These are phyloP conservation scores for Erythrophleum ivorense DNA, from an alignment of 331 rosid species.

Conservation along the genomic window DNA sequence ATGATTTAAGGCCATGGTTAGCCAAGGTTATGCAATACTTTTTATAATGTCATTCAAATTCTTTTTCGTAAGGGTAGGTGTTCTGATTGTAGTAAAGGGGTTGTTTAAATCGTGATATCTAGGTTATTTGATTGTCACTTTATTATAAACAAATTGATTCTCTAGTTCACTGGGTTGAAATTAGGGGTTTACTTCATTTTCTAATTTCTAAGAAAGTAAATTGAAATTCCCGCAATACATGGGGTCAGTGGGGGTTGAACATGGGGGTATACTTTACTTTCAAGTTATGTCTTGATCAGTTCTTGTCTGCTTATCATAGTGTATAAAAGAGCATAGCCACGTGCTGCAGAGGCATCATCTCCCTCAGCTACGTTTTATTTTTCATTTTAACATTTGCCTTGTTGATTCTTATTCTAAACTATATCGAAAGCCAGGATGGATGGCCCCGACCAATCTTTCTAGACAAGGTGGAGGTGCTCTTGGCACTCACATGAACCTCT, in stretches of 20 bases:
- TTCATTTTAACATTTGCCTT: too few relatives aligned
- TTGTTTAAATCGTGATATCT: background rate
- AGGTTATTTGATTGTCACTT: background rate
- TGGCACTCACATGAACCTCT: slow-evolving; percentile 54
- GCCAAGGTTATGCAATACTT: too few relatives aligned
- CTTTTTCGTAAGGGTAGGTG: background rate
- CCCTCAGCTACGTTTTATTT: too few relatives aligned
- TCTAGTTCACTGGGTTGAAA: background rate
- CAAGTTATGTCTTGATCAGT: too few relatives aligned
- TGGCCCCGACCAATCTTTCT: slow-evolving; percentile 33
- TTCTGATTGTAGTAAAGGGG: background rate
- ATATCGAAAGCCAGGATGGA: background rate
- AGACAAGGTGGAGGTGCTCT: slow-evolving; percentile 53
- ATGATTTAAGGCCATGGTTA: too few relatives aligned
- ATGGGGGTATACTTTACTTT: too few relatives aligned
- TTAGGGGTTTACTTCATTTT: background rate
- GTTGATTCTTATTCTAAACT: too few relatives aligned
- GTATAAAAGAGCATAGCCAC: too few relatives aligned
- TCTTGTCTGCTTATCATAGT: too few relatives aligned
- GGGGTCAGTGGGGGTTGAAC: too few relatives aligned
- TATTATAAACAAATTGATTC: background rate
- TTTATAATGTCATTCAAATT: too few relatives aligned
- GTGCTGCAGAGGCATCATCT: too few relatives aligned
- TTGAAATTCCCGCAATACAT: background rate
- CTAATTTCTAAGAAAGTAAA: background rate